Conservation (phyloP, 1,139 yeast species). For the Kodamaea fungicola region DNA sequence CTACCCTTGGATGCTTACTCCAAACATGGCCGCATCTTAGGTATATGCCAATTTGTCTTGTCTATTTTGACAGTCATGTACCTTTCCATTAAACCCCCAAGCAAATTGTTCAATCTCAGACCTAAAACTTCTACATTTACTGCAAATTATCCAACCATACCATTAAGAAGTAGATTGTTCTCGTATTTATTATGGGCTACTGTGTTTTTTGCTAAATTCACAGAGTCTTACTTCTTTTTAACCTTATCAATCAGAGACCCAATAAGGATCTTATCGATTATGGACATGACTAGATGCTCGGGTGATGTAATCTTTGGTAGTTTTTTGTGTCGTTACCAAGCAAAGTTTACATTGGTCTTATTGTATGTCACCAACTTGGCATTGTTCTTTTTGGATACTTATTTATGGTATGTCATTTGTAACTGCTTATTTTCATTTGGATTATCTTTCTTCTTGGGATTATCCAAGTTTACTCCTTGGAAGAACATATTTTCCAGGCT, state of each 20-base stretch:
- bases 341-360: slow-evolving; percentile 51
- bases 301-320: slow-evolving; percentile 56
- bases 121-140: slow-evolving; percentile 31
- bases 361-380: slow-evolving; percentile 66
- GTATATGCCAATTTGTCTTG: slow-evolving; percentile 56
- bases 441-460: slow-evolving; percentile 69
- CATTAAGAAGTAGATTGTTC: slow-evolving; percentile 47
- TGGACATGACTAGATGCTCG: slow-evolving; percentile 58
- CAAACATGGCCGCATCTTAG: slow-evolving; percentile 44
- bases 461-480: slow-evolving; percentile 86
- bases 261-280: slow-evolving; percentile 57
- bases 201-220: slow-evolving; percentile 68
- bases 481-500: slow-evolving; percentile 69
- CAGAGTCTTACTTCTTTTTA: slow-evolving; percentile 78
- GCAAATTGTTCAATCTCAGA: slow-evolving; percentile 36
- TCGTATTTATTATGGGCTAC: slow-evolving; percentile 66
- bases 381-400: slow-evolving; percentile 79
- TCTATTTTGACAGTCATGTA: slow-evolving; percentile 61
- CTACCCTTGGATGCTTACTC: slow-evolving; percentile 53
- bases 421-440: slow-evolving; percentile 71
- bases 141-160: slow-evolving; percentile 53
- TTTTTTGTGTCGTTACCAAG: slow-evolving; percentile 56
- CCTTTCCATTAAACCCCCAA: slow-evolving; percentile 53
- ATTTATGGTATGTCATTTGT: slow-evolving; percentile 84
- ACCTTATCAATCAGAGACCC: slow-evolving; percentile 81